Percentiles rank a stretch among this genome's conserved stretches.
Conservation (phyloP, 2,329 filamentous ascomycete species). For the Arthrobotrys pseudoclavata region DNA sequence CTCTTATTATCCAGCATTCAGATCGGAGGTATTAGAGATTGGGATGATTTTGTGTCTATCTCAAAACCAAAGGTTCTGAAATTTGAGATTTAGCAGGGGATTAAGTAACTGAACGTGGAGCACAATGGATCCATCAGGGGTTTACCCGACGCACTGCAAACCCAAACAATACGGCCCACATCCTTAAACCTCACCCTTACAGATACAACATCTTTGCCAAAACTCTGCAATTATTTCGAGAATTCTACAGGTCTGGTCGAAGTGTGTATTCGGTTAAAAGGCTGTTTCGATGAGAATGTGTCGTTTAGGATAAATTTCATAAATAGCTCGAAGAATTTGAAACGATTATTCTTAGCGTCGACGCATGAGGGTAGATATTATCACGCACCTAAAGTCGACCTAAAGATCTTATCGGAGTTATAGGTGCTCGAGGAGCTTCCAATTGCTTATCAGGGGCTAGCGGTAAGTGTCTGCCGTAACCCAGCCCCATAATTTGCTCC, state of each 20-base stretch:
- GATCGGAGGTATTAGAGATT: neutral
- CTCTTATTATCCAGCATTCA: neutral
- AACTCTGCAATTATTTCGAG: neutral
- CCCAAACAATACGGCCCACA: neutral
- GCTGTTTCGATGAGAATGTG: neutral
- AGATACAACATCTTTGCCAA: neutral
- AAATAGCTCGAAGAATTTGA: neutral
- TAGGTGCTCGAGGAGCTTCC: neutral
- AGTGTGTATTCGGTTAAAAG: neutral
- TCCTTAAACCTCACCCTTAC: neutral
- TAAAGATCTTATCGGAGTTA: neutral
- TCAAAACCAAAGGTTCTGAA: neutral
- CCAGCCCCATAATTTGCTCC: neutral
- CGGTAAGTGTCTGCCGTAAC: neutral
- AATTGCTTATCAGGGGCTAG: neutral
- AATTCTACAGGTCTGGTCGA: neutral
- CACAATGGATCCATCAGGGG: neutral
- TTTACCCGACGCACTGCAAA: neutral
- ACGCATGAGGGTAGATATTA: neutral
- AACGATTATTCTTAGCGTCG: neutral
- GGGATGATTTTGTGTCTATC: neutral
- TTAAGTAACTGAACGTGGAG: neutral
- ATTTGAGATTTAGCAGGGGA: neutral
- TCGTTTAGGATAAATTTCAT: neutral
- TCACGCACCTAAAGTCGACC: neutral